Evolutionary conservation across 2,329 filamentous ascomycete species (phyloP), one percentile per base, ranked within the genome.

Genomic region (Epichloe baconii): DNA sequence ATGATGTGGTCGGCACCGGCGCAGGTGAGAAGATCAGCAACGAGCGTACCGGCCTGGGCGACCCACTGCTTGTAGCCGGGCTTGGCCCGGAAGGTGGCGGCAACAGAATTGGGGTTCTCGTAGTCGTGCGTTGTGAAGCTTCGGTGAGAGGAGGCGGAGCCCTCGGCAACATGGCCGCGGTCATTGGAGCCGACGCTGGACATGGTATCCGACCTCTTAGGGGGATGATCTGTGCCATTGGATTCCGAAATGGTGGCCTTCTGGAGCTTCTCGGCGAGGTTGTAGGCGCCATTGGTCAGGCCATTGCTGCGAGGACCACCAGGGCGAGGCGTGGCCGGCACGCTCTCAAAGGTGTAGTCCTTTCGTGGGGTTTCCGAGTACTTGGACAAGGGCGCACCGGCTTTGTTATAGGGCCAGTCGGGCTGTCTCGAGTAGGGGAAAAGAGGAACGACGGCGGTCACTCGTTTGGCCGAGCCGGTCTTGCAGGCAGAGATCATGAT

Each of bases 401-500:
- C 74, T 73, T 97, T 97, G 74, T 95, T 94, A 74, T 97, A 98
- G 17, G 93, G 93, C 54, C 96, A 82, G 65, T 98, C 93, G 58
- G 88, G 91, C 68, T 98, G 93, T 62, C 93, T 80, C 54, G 89
- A 95, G 74, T 98, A 98, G 1, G 93, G 93, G 70, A 98, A 98
- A 50, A 97, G 78, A 40, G 93, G 93, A 46, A 96, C 81, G 45
- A 98, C 89, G 50, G 88, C 93, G 42, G 91, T 97, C 62, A 98
- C 89, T 61, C 88, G 80, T 67, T 86, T 88, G 34, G 93, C 93
- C 41, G 90, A 96, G 60, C 89, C 89, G 12, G 86, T 82, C 71
- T 95, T 95, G 80, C 93, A 97, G 55, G 93, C 93, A n/a, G 88
- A 95, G 61, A 97, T 91, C 72, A 93, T 95, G 71, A 97, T 96